Conservation (phyloP, 2,329 filamentous ascomycete species). For the Alternaria solani region DNA sequence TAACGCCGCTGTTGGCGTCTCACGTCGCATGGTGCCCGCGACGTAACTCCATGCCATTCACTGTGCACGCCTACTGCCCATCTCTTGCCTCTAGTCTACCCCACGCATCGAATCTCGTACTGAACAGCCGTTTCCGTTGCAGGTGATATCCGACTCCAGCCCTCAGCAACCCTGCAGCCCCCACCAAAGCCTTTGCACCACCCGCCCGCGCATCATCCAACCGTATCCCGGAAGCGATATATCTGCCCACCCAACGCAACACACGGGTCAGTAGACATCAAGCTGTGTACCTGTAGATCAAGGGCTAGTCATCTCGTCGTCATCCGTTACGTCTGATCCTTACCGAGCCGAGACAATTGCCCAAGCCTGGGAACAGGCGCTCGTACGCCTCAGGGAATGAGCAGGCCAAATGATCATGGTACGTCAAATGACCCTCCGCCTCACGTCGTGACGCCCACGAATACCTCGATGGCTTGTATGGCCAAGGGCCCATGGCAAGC, state of each 20-base stretch:
- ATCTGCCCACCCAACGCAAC: conserved; percentile 13
- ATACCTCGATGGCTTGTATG: conserved; percentile 3
- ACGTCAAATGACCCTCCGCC: conserved; percentile 29
- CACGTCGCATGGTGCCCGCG: conserved; percentile 19
- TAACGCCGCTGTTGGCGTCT: conserved; percentile 24
- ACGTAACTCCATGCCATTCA: conserved; percentile 12
- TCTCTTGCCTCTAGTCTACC: conserved; percentile 1
- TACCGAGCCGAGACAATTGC: conserved; percentile 26
- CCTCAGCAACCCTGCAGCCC: conserved; percentile 13
- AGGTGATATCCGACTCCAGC: conserved; percentile 20
- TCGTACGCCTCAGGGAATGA: conserved; percentile 48
- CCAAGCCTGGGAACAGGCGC: conserved; percentile 38
- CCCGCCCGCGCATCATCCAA: conserved; percentile 15
- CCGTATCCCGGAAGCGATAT: conserved; percentile 14
- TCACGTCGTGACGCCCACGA: conserved; percentile 3
- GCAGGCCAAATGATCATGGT: conserved; percentile 53
- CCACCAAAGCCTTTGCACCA: conserved; percentile 26
- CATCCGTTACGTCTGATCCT: conserved; percentile 16
- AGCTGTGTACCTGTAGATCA: conserved; percentile 17
- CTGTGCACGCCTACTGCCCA: conserved; percentile 9
- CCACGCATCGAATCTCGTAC: conserved; percentile 13
- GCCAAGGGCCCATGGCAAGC: background rate
- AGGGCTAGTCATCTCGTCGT: conserved; percentile 11
- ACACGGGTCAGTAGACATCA: conserved; percentile 11
- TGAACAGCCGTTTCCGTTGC: conserved; percentile 13